Base-by-base conservation (phyloP, 1,284 basidiomycete species). In the Termitomyces sp. region DNA sequence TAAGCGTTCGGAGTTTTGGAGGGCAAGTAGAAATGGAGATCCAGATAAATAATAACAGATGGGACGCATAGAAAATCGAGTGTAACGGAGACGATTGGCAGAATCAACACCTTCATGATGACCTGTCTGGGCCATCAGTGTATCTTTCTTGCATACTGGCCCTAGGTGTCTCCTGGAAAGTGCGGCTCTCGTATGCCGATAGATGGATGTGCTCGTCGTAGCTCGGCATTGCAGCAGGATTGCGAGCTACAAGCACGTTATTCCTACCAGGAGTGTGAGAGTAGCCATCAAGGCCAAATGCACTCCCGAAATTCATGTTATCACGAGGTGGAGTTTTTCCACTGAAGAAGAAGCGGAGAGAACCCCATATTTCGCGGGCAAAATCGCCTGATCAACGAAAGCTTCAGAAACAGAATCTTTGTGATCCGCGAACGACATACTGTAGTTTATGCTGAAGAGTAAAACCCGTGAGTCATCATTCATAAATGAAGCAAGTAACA, bases 391-490 rank as follows among this genome's bases (percentile, higher is more conserved):
- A 3, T 8, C 13, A 12, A 43, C 46, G 9, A 54, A 30, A 54
- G 59, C 53, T 55, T 50, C 30, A 53, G 45, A 33, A 38, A 56
- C 10, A 1, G 19, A 13, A 28, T 34, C 5, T 17, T 12, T n/a
- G 42, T 28, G 44, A 19, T 12, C 34, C 28, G 30, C 36, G 28
- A 33, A 34, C 3, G 38, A 41, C 59, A 61, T 67, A 86, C 86
- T 70, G 61, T 79, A 84, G 69, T 93, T 92, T 67, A 93, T 80
- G 49, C 88, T 88, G 61, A 17, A 52, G 30, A 36, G 15, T 10
- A 9, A 38, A n/a, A 7, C 15, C 6, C 24, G 10, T 48, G 5
- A 48, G 13, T 28, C 13, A 19, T 17, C 3, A 19, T 7, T 6
- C 41, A 21, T 42, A 55, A 6, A 21, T 39, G 5, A 50, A 33